A percentile compares a stretch with the other conserved stretches of the same genome.
phyloP scores from a whole-genome alignment of 257 asterid species.

The Cinchona pubescens region DNA sequence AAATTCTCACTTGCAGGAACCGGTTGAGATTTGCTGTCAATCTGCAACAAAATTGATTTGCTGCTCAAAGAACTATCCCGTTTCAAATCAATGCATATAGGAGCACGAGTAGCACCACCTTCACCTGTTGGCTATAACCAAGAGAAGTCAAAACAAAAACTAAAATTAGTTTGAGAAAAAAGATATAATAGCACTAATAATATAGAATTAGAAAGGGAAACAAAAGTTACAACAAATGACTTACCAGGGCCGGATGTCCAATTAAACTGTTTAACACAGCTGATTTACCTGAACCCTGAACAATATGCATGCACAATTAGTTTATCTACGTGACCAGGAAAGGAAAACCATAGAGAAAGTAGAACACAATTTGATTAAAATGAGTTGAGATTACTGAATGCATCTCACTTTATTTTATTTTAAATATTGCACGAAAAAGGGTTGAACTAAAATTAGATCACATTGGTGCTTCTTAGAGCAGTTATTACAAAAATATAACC shows the following conservation, averaged over 20 bases:
- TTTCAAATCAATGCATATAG: conserved; percentile 82
- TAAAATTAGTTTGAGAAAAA: neutral
- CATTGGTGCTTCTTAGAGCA: neutral
- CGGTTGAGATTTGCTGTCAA: conserved; percentile 86
- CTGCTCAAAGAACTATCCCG: conserved; percentile 80
- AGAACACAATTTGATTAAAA: neutral
- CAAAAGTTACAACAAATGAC: conserved; percentile 34
- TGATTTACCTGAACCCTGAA: conserved; percentile 98
- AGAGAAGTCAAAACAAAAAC: neutral
- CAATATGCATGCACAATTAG: conserved; percentile 18
- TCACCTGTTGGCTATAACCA: conserved; percentile 91
- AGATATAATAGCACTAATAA: neutral
- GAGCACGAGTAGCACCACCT: conserved; percentile 99
- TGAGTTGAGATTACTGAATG: no score
- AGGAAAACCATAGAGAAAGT: neutral
- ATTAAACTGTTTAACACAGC: conserved; percentile 94
- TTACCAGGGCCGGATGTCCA: conserved; percentile 96
- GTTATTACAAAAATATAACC: neutral
- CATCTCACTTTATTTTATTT: neutral
- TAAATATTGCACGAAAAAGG: neutral
- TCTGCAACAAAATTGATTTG: conserved; percentile 81
- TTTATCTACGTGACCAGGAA: neutral
- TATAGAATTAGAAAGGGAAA: neutral
- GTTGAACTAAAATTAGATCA: neutral
- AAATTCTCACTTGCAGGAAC: conserved; percentile 72